Conservation (phyloP, 1,139 yeast species). For the Saccharomyces hybrid region DNA sequence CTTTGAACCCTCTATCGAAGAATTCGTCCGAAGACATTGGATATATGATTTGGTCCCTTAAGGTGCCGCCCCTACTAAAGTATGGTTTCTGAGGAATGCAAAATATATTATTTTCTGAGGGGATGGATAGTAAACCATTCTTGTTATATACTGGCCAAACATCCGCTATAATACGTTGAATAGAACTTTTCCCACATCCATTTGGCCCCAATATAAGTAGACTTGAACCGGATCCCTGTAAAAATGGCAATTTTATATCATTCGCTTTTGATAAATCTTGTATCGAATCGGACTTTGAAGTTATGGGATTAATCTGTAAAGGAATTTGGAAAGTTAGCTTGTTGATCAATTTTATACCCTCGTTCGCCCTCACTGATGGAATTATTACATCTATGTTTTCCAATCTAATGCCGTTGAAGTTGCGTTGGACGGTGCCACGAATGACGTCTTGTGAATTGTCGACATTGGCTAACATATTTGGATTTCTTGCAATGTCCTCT, state of each 20-base stretch:
- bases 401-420: conserved; percentile 72
- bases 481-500: conserved; percentile 2
- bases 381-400: conserved; percentile 79
- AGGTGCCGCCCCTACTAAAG: conserved; percentile 64
- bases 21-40: conserved; percentile 76
- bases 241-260: conserved; percentile 21
- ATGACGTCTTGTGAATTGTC: conserved; percentile 29
- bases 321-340: conserved; percentile 58
- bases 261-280: conserved; percentile 18
- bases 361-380: conserved; percentile 56
- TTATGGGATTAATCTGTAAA: conserved; percentile 30
- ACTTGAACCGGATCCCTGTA: conserved; percentile 46
- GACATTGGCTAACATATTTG: background rate
- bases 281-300: conserved; percentile 21
- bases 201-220: conserved; percentile 77
- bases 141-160: conserved; percentile 79
- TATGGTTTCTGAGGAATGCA: conserved; percentile 81
- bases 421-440: conserved; percentile 73
- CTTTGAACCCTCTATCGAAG: conserved; percentile 65
- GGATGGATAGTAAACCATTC: conserved; percentile 72
- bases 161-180: conserved; percentile 78
- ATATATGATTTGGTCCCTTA: conserved; percentile 81
- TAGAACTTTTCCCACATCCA: conserved; percentile 86
- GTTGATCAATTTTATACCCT: conserved; percentile 48
- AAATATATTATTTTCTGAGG: conserved; percentile 61